Base-by-base conservation (phyloP, 805 yeast genomes). In the Clavispora vitiphila region DNA sequence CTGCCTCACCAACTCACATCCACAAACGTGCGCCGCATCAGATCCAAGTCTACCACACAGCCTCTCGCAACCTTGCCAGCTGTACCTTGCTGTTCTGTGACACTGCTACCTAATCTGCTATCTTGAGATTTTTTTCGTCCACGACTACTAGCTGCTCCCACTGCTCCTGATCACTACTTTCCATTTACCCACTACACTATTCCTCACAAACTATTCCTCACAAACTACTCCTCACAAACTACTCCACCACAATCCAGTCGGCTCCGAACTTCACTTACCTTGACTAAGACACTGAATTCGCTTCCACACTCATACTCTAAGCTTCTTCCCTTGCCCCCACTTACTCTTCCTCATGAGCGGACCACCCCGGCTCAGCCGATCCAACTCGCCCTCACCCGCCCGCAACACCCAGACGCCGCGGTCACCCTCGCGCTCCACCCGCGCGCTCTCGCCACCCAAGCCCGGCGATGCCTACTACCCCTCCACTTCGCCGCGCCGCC, bases 401-500 rank as follows among this genome's bases (percentile, higher is more conserved):
- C 21, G 22, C 24, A 30, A 41, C 30, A 16, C 43, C 23, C 50
- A 67, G 42, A 69, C 75, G 1, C 75, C 75, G 3, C 45, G 57
- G 9, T 67, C 73, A 23, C 74, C 75, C 4, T 62, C 72, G 4
- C 54, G 72, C 37, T 66, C 72, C 22, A 69, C 74, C 1, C 50
- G 70, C 15, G 54, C 48, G 26, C 44, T 64, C 21, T 67, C 67
- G 18, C 71, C 72, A 5, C 72, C 74, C 4, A 56, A 55, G 38
- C 56, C 65, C 2, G 59, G 58, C 37, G 70, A 64, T 9, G 39
- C 22, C 23, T 20, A 35, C 51, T 55, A 24, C 34, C 56, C 38
- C 52, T 32, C 67, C 18, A 62, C 75, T 9, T 69, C 72, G 3
- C 77, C 80, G 1, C 71, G 80, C 21, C 60, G 80, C 55, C 61